These are phyloP conservation scores for Aspergillus quadrilineatus DNA, from an alignment of 2,329 filamentous ascomycete genomes.

Conservation along the genomic window DNA sequence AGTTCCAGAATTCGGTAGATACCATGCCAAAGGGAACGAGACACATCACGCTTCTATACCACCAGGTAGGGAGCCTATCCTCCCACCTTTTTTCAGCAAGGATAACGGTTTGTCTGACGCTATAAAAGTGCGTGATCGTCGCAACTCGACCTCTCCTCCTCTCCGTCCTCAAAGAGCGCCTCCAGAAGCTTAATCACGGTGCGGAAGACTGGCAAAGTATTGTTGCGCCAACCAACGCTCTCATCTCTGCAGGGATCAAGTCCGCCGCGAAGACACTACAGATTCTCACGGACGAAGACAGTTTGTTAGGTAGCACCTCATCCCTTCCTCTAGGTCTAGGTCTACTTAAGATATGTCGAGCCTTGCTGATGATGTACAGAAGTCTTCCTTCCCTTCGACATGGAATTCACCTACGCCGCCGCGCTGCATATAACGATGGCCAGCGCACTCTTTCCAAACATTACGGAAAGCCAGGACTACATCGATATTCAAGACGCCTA, in stretches of 20 bases:
- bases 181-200: constrained; percentile 29
- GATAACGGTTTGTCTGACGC: background rate
- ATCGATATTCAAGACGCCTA: constrained; percentile 21
- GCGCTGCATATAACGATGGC: constrained; percentile 41
- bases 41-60: constrained; percentile 41
- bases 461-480: constrained; percentile 25
- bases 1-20: constrained; percentile 37
- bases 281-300: constrained; percentile 38
- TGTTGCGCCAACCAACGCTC: constrained; percentile 32
- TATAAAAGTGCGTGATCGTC: constrained; percentile 37
- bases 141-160: constrained; percentile 42
- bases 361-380: constrained; percentile 24
- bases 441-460: constrained; percentile 35
- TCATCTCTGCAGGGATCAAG: constrained; percentile 44
- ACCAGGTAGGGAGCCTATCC: constrained; percentile 30
- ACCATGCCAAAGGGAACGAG: constrained; percentile 40
- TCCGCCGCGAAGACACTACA: constrained; percentile 43
- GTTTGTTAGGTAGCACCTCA: constrained; percentile 33
- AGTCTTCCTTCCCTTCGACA: constrained; percentile 40
- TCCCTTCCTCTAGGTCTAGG: background rate
- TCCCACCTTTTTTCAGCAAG: too few species aligned
- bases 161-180: constrained; percentile 39
- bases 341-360: background rate
- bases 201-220: constrained; percentile 35
- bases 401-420: constrained; percentile 40